Conservation (phyloP, 108 stramenopile species). For the Nitzschia sp. region DNA sequence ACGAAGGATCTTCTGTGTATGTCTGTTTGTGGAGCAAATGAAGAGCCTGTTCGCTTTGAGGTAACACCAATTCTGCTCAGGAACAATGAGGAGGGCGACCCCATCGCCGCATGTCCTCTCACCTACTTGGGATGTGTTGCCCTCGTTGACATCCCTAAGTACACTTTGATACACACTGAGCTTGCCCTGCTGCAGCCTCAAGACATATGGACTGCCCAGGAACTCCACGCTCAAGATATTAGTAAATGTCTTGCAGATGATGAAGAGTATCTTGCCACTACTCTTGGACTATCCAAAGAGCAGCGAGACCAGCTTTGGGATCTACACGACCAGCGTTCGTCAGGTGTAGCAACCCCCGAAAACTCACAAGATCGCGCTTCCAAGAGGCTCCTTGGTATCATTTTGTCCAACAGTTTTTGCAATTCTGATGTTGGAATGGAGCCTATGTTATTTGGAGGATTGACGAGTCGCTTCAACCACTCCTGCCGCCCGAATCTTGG, state of each 20-base stretch:
- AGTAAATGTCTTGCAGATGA: slow-evolving; percentile 1
- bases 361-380: no score
- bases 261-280: background rate
- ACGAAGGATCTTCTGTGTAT: no score
- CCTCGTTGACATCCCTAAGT: slow-evolving; percentile 7
- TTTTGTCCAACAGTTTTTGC: slow-evolving; percentile 11
- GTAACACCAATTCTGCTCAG: no score
- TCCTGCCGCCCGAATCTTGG: slow-evolving; percentile 20
- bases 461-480: slow-evolving; percentile 19
- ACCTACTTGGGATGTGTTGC: slow-evolving; percentile 11
- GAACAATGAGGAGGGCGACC: no score
- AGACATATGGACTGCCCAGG: slow-evolving; percentile 11
- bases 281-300: no score
- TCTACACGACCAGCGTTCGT: slow-evolving; percentile 9
- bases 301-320: slow-evolving; percentile 4
- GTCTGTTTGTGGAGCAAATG: no score
- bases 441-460: slow-evolving; percentile 9
- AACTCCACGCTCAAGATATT: background rate
- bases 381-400: slow-evolving; percentile 3
- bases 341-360: background rate
- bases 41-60: no score
- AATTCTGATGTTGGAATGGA: slow-evolving; percentile 7
- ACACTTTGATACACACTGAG: slow-evolving; percentile 19
- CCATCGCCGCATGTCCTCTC: no score
- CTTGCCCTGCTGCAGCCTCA: background rate